These are phyloP conservation scores for Helotiales sp. DNA, from an alignment of 2,329 filamentous ascomycete genomes.

Conservation along the genomic window DNA sequence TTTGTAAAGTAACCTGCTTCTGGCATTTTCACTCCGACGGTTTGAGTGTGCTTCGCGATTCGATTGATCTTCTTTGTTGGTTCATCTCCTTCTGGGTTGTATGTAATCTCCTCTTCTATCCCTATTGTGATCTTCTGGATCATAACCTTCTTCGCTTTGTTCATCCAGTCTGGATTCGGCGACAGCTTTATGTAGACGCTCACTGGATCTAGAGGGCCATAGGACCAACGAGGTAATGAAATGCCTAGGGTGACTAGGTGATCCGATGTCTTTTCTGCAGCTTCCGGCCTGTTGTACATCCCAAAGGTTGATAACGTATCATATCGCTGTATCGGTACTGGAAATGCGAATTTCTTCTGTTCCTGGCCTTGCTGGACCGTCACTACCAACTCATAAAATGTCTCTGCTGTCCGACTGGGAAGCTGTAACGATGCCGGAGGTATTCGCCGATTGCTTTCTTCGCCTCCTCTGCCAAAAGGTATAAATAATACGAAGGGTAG, in stretches of 20 bases:
- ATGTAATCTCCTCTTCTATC: slow-evolving; percentile 98
- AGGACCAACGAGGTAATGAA: slow-evolving; percentile 92
- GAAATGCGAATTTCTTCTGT: slow-evolving; percentile 88
- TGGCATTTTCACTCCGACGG: slow-evolving; percentile 80
- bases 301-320: slow-evolving; percentile 97
- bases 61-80: slow-evolving; percentile 87
- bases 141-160: slow-evolving; percentile 86
- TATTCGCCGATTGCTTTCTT: slow-evolving; percentile 85
- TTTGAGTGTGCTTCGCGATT: slow-evolving; percentile 79
- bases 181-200: slow-evolving; percentile 93
- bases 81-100: slow-evolving; percentile 95
- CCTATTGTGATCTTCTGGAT: slow-evolving; percentile 92
- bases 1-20: slow-evolving; percentile 93
- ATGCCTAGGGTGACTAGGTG: slow-evolving; percentile 90
- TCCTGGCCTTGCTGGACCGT: slow-evolving; percentile 89
- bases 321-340: slow-evolving; percentile 88
- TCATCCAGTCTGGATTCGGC: slow-evolving; percentile 88
- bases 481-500: slow-evolving; percentile 97
- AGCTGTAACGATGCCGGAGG: slow-evolving; percentile 90
- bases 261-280: slow-evolving; percentile 80
- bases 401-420: slow-evolving; percentile 91
- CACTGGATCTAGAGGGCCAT: slow-evolving; percentile 91
- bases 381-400: slow-evolving; percentile 94
- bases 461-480: slow-evolving; percentile 86
- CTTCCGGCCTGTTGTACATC: slow-evolving; percentile 98